These are phyloP conservation scores for Penicillium salamii DNA, from an alignment of 495 filamentous ascomycete species.

Conservation along the genomic window DNA sequence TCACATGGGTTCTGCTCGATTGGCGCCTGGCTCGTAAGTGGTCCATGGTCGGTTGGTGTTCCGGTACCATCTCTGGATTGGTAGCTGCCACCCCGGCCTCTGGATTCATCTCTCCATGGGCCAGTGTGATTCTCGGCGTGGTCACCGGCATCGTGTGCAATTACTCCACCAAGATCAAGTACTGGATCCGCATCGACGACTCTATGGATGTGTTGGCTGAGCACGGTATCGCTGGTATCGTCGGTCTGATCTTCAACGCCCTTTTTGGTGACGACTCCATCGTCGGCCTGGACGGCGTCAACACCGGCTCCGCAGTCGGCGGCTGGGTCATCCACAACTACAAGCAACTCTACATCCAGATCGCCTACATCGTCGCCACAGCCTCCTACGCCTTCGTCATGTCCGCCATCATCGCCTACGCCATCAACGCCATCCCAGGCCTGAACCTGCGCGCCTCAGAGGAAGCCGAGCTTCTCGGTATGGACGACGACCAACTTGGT, in stretches of 20 bases:
- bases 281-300: constrained; percentile 91
- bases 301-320: constrained; percentile 65
- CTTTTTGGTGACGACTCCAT: constrained; percentile 86
- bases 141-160: constrained; percentile 85
- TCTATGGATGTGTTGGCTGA: constrained; percentile 98
- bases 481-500: constrained; percentile 98
- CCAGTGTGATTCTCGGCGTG: constrained; percentile 78
- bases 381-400: constrained; percentile 80
- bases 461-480: constrained; percentile 95
- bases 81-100: constrained; percentile 91
- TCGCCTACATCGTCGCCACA: constrained; percentile 81
- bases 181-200: constrained; percentile 92
- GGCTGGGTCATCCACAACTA: constrained; percentile 90
- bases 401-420: constrained; percentile 76
- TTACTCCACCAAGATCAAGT: constrained; percentile 96
- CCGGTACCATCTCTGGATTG: constrained; percentile 83
- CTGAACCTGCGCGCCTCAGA: constrained; percentile 88
- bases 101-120: constrained; percentile 87
- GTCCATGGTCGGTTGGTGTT: constrained; percentile 99
- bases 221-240: constrained; percentile 91
- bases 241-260: constrained; percentile 90
- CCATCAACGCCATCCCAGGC: constrained; percentile 84
- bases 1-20: constrained; percentile 90
- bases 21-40: constrained; percentile 94
- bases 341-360: constrained; percentile 84